These are phyloP conservation scores for Solanum hybrid DNA, from an alignment of 305 asterid genomes.

Conservation along the genomic window DNA sequence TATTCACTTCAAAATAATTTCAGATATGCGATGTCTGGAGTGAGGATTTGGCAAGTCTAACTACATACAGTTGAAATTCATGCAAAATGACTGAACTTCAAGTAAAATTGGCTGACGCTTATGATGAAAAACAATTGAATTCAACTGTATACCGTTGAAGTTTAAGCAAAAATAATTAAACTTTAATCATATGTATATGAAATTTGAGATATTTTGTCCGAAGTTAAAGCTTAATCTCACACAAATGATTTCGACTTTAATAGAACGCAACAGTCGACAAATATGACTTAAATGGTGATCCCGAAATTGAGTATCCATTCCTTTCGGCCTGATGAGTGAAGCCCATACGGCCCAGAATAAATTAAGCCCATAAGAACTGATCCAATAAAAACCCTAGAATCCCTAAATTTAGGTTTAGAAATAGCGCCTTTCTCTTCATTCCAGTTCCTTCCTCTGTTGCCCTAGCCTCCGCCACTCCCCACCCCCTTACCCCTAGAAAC, in stretches of 20 bases:
- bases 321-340: background rate
- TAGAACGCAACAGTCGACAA: background rate
- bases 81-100: too few relatives aligned
- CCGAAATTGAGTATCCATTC: background rate
- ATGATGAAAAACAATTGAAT: too few relatives aligned
- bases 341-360: background rate
- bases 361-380: background rate
- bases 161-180: too few relatives aligned
- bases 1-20: background rate
- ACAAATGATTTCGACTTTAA: background rate
- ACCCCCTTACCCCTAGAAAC: too few relatives aligned
- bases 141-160: too few relatives aligned
- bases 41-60: too few relatives aligned
- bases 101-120: too few relatives aligned
- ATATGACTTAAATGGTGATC: background rate
- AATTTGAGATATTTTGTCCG: too few relatives aligned
- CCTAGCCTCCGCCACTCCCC: too few relatives aligned
- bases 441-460: background rate
- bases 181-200: background rate
- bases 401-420: background rate
- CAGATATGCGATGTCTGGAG: accelerated
- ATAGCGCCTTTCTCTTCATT: background rate
- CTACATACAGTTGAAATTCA: too few relatives aligned
- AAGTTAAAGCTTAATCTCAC: background rate
- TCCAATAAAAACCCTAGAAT: background rate